phyloP scores from a whole-genome alignment of 495 filamentous ascomycete genomes.

The Darksidea phi region DNA sequence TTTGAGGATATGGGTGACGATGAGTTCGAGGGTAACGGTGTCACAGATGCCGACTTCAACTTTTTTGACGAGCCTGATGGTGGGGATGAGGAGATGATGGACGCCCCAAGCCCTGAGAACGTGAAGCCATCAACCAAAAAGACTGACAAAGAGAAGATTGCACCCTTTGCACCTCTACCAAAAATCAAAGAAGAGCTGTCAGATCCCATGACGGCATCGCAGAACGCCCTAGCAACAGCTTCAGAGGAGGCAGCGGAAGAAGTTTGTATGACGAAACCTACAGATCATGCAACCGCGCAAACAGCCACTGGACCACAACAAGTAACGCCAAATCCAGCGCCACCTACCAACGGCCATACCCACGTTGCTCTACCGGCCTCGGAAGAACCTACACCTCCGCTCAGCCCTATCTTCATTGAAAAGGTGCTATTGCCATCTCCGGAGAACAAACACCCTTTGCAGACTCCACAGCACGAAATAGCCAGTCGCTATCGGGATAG shows the following conservation, averaged over 20 bases:
- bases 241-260: background rate
- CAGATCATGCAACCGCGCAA: background rate
- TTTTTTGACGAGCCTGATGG: conserved; percentile 74
- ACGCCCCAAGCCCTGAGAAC: conserved; percentile 2
- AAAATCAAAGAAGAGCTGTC: conserved; percentile 8
- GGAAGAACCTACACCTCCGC: conserved; percentile 47
- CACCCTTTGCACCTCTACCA: background rate
- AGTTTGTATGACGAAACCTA: background rate
- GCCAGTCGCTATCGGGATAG: conserved; percentile 39
- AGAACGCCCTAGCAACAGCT: conserved; percentile 21
- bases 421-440: conserved; percentile 48
- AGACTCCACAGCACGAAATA: conserved; percentile 25
- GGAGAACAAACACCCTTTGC: background rate
- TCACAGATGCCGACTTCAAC: conserved; percentile 87
- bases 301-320: background rate
- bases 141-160: background rate
- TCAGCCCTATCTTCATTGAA: conserved; percentile 53
- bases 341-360: background rate
- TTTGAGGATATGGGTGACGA: conserved; percentile 62
- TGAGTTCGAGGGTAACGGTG: conserved; percentile 55
- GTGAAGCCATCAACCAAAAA: background rate
- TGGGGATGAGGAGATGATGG: conserved; percentile 35
- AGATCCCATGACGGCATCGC: conserved; percentile 19
- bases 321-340: background rate
- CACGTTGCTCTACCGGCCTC: background rate